Evolutionary conservation across 768 basidiomycete species (phyloP).

Genomic region (Gautieria morchelliformis): DNA sequence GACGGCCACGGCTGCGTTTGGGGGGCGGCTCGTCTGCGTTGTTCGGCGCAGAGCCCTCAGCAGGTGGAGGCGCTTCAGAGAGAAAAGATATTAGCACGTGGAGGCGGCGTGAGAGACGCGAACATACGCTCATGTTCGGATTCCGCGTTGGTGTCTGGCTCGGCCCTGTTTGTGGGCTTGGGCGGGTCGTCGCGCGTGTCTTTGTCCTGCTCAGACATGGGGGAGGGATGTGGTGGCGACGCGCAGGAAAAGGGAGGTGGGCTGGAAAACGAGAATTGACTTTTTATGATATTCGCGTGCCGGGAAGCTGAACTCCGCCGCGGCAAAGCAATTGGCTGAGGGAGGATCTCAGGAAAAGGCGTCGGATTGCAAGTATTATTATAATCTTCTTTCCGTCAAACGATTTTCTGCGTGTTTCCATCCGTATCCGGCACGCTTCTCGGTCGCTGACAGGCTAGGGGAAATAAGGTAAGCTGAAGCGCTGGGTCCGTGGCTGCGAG

Average conservation of each 20-base stretch:
- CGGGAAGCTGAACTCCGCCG: constrained; percentile 1
- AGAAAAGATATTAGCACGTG: constrained; percentile 14
- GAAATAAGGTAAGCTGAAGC: not conserved
- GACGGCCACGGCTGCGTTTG: constrained; percentile 82
- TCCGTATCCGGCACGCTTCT: constrained; percentile 3
- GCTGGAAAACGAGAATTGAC: constrained; percentile 30
- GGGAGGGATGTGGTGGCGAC: constrained; percentile 26
- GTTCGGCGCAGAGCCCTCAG: constrained; percentile 17
- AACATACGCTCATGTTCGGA: constrained; percentile 3
- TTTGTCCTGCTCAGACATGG: constrained; percentile 52
- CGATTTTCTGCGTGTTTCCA: constrained; percentile 4
- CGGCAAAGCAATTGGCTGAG: constrained; percentile 2
- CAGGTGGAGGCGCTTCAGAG: constrained; percentile 25
- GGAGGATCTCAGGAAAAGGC: constrained; percentile 6
- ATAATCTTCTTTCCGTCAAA: constrained; percentile 1
- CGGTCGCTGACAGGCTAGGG: not conserved
- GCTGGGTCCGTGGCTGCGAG: not conserved
- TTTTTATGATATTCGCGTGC: constrained; percentile 7
- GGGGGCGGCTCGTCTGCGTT: constrained; percentile 16
- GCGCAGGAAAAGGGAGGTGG: constrained; percentile 46
- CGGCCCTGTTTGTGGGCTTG: constrained; percentile 5
- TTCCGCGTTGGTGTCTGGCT: constrained; percentile 14
- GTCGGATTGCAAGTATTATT: constrained; percentile 2
- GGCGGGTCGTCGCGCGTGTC: constrained; percentile 41
- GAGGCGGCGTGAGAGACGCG: constrained; percentile 4